phyloP scores from a whole-genome alignment of 345 rosid species.

The Murraya paniculata region DNA sequence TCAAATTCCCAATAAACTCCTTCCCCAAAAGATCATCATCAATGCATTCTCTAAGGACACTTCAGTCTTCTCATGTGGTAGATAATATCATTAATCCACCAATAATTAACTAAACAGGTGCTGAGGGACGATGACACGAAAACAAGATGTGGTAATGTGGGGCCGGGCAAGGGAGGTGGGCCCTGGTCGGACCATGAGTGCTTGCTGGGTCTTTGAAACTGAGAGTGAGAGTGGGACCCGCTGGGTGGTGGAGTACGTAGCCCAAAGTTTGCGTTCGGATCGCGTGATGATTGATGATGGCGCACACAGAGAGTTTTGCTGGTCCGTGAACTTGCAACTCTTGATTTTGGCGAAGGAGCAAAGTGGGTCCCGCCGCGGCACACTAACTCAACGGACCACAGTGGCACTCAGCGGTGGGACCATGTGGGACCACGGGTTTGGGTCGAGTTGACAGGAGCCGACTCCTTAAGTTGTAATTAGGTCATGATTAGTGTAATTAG shows the following conservation, averaged over 20 bases:
- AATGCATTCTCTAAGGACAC: not conserved
- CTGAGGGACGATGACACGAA: not conserved
- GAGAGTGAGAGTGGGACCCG: slow-evolving; percentile 10
- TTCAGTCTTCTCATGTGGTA: not conserved
- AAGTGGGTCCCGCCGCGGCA: not conserved
- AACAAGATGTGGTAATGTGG: not conserved
- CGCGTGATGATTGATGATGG: slow-evolving; percentile 13
- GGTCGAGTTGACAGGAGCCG: not conserved
- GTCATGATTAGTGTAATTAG: too few species aligned
- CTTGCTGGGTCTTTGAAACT: not conserved
- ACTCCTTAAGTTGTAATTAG: not conserved
- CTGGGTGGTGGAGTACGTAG: not conserved
- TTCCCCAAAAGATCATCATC: rapidly evolving
- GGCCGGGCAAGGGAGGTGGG: not conserved
- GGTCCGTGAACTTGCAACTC: slow-evolving; percentile 3
- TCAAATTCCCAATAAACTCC: not conserved
- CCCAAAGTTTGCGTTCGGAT: not conserved
- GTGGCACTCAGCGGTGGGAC: not conserved
- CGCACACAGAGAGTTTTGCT: not conserved
- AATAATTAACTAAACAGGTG: not conserved
- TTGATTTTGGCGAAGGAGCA: not conserved
- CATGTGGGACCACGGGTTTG: not conserved
- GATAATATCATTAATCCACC: not conserved
- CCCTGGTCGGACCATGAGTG: not conserved
- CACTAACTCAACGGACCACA: slow-evolving; percentile 1